These are phyloP conservation scores for Tetradesmus lagerheimii DNA, from an alignment of 139 green algal genomes.

Conservation along the genomic window DNA sequence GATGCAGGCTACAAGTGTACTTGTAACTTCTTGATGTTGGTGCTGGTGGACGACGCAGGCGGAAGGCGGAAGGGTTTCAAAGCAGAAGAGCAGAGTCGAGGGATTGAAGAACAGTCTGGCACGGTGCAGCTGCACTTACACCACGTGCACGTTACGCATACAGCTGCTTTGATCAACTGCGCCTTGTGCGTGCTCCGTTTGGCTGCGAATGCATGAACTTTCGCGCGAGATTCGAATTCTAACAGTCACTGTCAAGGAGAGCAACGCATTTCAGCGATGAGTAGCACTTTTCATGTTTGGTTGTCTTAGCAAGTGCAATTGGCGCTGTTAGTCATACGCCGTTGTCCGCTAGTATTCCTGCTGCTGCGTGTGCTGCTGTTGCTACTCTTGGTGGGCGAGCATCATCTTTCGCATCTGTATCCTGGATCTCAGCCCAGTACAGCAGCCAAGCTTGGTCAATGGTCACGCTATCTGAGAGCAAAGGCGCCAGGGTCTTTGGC, in stretches of 20 bases:
- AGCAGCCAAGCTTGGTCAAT: background rate
- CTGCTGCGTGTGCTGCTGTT: background rate
- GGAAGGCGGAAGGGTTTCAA: background rate
- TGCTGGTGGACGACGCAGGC: background rate
- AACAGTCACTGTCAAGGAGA: background rate
- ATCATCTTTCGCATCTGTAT: background rate
- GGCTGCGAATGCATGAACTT: background rate
- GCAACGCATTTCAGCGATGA: no score
- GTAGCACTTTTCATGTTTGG: no score
- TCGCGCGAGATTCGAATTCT: background rate
- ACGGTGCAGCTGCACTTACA: background rate
- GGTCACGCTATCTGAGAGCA: background rate
- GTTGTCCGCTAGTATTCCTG: background rate
- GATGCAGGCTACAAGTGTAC: background rate
- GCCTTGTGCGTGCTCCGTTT: background rate
- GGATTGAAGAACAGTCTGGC: background rate
- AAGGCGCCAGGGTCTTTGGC: slow-evolving; percentile 25
- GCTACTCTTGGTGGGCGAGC: background rate
- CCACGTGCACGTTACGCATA: background rate
- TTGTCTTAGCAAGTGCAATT: background rate
- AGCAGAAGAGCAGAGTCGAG: background rate
- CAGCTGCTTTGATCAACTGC: background rate
- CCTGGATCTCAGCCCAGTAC: background rate
- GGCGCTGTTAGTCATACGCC: background rate
- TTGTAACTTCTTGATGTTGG: background rate